phyloP scores from a whole-genome alignment of 805 yeast genomes.

The Candida xiaguanensis region DNA sequence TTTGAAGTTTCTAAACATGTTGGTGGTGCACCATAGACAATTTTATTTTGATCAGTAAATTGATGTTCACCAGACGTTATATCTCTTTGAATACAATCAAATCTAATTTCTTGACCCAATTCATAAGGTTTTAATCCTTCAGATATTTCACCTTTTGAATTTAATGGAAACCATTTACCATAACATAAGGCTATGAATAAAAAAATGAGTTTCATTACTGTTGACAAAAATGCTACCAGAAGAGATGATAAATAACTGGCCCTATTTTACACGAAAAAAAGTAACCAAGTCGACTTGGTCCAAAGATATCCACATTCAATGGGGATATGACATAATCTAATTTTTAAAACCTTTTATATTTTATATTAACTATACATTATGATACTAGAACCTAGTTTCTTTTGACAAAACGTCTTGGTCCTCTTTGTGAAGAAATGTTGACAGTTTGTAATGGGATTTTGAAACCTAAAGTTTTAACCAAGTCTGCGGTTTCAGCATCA shows the following conservation, averaged over 20 bases:
- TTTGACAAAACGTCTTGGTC: slow-evolving; percentile 87
- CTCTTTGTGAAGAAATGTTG: slow-evolving; percentile 85
- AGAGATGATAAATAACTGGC: too few species aligned
- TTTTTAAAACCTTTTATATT: background rate
- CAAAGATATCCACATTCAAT: background rate
- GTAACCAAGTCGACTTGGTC: too few species aligned
- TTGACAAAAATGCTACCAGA: background rate
- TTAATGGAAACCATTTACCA: slow-evolving; percentile 35
- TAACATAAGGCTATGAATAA: slow-evolving; percentile 1
- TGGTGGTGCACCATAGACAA: slow-evolving; percentile 58
- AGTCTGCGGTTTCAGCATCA: slow-evolving; percentile 93
- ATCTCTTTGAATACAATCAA: slow-evolving; percentile 63
- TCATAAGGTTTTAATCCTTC: slow-evolving; percentile 31
- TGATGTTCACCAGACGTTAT: slow-evolving; percentile 76
- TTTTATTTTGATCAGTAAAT: slow-evolving; percentile 57
- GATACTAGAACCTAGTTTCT: slow-evolving; percentile 54
- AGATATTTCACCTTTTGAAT: slow-evolving; percentile 36
- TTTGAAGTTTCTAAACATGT: slow-evolving; percentile 60
- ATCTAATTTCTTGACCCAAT: slow-evolving; percentile 39
- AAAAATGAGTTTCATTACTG: slow-evolving; percentile 8
- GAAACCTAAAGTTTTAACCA: slow-evolving; percentile 92
- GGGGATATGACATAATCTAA: background rate
- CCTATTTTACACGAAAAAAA: too few species aligned
- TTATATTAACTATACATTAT: slow-evolving; percentile 4
- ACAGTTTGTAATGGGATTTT: slow-evolving; percentile 79